Conservation (phyloP, 2,329 filamentous ascomycete genomes). For the Colletotrichum sp. region DNA sequence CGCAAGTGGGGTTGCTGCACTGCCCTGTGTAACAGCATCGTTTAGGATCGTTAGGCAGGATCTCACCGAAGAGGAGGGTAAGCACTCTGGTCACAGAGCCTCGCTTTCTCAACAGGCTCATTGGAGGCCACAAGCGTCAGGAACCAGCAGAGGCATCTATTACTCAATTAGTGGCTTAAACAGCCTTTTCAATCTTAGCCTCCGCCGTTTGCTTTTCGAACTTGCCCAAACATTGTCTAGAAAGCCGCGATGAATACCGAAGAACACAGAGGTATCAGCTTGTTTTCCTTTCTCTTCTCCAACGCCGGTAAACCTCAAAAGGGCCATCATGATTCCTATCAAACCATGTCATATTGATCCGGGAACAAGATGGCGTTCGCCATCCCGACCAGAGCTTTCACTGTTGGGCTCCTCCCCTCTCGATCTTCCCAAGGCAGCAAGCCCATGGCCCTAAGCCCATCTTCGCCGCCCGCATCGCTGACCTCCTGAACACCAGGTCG, state of each 20-base stretch:
- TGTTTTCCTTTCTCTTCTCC: neutral
- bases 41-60: neutral
- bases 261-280: neutral
- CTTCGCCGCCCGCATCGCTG: slow-evolving; percentile 42
- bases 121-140: neutral
- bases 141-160: neutral
- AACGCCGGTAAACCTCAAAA: neutral
- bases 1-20: neutral
- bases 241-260: neutral
- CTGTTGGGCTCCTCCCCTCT: slow-evolving; percentile 33
- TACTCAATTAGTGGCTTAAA: neutral
- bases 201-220: neutral
- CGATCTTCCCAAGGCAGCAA: slow-evolving; percentile 45
- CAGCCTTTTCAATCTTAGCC: neutral
- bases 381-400: slow-evolving; percentile 38
- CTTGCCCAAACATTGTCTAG: neutral
- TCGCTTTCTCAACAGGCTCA: neutral
- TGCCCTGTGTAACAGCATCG: neutral
- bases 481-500: slow-evolving; percentile 42
- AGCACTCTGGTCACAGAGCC: neutral
- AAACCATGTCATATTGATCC: slow-evolving; percentile 36
- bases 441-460: slow-evolving; percentile 45
- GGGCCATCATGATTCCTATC: neutral
- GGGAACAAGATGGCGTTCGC: slow-evolving; percentile 47
- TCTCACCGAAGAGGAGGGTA: neutral